Percentiles rank a stretch among this genome's conserved stretches.
Evolutionary conservation across 2,329 filamentous ascomycete genomes (phyloP).

Genomic region (Colletotrichum spaethianum): DNA sequence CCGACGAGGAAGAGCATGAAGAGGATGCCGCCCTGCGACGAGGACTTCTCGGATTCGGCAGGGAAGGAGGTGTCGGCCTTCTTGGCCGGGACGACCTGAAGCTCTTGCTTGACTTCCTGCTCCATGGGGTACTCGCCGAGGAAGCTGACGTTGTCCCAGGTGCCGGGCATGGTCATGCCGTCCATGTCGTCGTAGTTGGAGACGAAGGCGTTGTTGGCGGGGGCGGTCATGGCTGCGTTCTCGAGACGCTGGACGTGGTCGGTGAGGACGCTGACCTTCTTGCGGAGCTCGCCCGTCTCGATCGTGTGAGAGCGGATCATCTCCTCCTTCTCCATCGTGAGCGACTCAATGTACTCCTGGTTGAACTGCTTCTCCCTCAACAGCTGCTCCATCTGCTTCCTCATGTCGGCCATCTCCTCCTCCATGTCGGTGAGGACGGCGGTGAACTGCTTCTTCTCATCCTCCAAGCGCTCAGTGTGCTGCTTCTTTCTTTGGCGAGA

Average conservation of each 20-base stretch:
- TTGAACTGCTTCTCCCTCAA: conserved; percentile 81
- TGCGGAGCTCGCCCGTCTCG: conserved; percentile 91
- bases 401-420: conserved; percentile 79
- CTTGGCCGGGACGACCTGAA: conserved; percentile 68
- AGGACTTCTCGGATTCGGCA: conserved; percentile 71
- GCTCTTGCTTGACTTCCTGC: conserved; percentile 72
- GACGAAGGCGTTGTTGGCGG: conserved; percentile 71
- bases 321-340: conserved; percentile 92
- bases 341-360: conserved; percentile 80
- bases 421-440: conserved; percentile 83
- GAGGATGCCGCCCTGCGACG: conserved; percentile 85
- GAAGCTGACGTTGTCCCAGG: conserved; percentile 88
- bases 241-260: conserved; percentile 81
- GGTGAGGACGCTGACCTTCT: conserved; percentile 88
- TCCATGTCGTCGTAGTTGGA: conserved; percentile 87
- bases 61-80: conserved; percentile 64
- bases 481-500: conserved; percentile 98
- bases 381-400: conserved; percentile 79
- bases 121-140: conserved; percentile 79
- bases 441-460: conserved; percentile 94
- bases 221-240: conserved; percentile 64
- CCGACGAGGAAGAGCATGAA: conserved; percentile 97
- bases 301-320: conserved; percentile 90
- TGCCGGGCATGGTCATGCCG: conserved; percentile 82
- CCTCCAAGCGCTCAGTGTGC: conserved; percentile 95